These are phyloP conservation scores for Ampelomyces quisqualis DNA, from an alignment of 2,329 filamentous ascomycete genomes.

Conservation along the genomic window DNA sequence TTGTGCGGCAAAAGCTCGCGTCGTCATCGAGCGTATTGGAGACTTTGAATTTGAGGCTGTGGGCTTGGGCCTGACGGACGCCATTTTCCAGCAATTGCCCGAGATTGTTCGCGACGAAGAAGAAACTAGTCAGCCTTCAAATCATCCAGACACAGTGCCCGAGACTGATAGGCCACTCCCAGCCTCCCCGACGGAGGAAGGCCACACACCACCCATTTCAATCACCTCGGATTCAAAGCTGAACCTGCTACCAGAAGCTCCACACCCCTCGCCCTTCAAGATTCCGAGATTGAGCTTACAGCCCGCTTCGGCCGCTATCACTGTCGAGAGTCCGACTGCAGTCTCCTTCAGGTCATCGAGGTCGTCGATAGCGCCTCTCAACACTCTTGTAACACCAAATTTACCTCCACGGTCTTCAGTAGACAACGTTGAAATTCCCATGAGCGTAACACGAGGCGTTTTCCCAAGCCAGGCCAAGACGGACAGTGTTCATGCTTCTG, in stretches of 20 bases:
- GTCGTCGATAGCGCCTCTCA: constrained; percentile 48
- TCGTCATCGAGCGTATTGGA: constrained; percentile 82
- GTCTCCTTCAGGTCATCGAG: constrained; percentile 51
- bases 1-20: constrained; percentile 82
- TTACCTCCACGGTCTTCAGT: constrained; percentile 29
- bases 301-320: constrained; percentile 19
- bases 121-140: constrained; percentile 10
- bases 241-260: constrained; percentile 69
- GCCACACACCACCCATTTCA: constrained; percentile 44
- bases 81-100: constrained; percentile 37
- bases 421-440: constrained; percentile 40
- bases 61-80: constrained; percentile 46
- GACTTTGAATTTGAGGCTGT: constrained; percentile 74
- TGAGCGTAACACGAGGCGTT: constrained; percentile 33
- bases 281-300: constrained; percentile 25
- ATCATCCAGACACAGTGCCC: constrained; percentile 14
- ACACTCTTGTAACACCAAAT: constrained; percentile 30
- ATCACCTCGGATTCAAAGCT: constrained; percentile 55
- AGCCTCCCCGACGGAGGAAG: constrained; percentile 41
- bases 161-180: constrained; percentile 44
- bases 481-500: constrained; percentile 73
- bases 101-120: constrained; percentile 14
- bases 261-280: constrained; percentile 46
- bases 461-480: constrained; percentile 30
- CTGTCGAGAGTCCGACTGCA: constrained; percentile 37